A percentile compares a stretch with the other conserved stretches of the same genome.
Evolutionary conservation across 495 filamentous ascomycete species (phyloP).

Genomic region (Penicillium fimorum): DNA sequence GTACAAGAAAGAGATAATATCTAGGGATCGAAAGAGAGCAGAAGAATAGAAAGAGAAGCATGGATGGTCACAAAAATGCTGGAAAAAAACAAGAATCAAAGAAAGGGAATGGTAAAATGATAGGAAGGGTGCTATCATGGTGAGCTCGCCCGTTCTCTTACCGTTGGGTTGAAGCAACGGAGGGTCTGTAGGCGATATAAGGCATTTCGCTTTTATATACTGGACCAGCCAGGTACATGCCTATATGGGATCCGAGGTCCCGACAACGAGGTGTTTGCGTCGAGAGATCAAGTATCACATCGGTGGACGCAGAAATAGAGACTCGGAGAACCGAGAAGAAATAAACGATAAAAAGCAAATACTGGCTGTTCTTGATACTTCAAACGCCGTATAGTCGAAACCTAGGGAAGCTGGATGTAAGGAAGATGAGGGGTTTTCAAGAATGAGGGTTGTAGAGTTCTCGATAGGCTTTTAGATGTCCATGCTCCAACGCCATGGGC

Average conservation of each 20-base stretch:
- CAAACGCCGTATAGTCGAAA: slow-evolving; percentile 5
- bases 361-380: slow-evolving; percentile 8
- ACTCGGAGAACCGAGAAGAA: background rate
- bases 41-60: background rate
- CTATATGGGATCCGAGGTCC: background rate
- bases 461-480: slow-evolving; percentile 35
- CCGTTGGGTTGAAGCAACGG: background rate
- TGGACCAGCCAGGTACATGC: slow-evolving; percentile 11
- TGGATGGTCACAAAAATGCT: background rate
- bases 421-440: background rate
- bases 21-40: background rate
- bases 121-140: slow-evolving; percentile 5
- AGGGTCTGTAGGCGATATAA: background rate
- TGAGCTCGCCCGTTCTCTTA: background rate
- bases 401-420: background rate
- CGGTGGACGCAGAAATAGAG: background rate
- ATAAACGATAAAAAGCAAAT: slow-evolving; percentile 9
- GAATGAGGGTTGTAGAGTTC: background rate
- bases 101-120: slow-evolving; percentile 1
- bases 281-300: background rate
- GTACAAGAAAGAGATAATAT: slow-evolving; percentile 11
- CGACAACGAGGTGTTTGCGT: slow-evolving; percentile 4
- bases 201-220: slow-evolving; percentile 9
- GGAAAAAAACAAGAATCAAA: slow-evolving; percentile 1
- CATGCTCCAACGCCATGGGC: slow-evolving; percentile 51